Evolutionary conservation across 495 filamentous ascomycete genomes (phyloP).

Genomic region (Achaetomiella virescens): DNA sequence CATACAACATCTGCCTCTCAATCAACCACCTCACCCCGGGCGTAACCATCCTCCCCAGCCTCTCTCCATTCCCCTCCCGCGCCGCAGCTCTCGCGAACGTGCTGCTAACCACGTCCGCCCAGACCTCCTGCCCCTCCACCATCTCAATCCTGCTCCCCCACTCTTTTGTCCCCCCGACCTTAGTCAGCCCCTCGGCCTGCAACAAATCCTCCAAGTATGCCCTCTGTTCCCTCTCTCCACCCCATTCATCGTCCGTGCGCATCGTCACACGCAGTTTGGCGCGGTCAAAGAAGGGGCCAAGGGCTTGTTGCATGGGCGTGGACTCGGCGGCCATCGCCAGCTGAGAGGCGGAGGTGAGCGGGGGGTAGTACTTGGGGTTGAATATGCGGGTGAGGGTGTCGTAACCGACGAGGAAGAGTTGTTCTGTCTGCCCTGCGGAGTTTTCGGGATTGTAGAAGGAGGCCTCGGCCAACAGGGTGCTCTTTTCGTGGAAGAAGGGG

Average conservation of each 20-base stretch:
- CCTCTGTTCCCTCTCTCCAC: slow-evolving; percentile 51
- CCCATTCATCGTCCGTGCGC: slow-evolving; percentile 64
- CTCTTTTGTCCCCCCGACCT: slow-evolving; percentile 51
- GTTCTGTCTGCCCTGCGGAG: slow-evolving; percentile 33
- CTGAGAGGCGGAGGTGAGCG: slow-evolving; percentile 27
- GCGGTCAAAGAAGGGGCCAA: slow-evolving; percentile 62
- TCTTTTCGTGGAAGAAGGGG: slow-evolving; percentile 84
- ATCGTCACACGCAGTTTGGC: slow-evolving; percentile 68
- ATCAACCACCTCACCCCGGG: slow-evolving; percentile 57
- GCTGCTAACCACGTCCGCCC: slow-evolving; percentile 62
- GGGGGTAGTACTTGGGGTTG: slow-evolving; percentile 72
- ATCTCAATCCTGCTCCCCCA: slow-evolving; percentile 71
- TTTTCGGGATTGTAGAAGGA: slow-evolving; percentile 41
- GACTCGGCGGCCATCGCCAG: slow-evolving; percentile 32
- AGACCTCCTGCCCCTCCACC: slow-evolving; percentile 52
- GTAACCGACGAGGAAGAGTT: slow-evolving; percentile 78
- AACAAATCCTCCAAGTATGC: slow-evolving; percentile 50
- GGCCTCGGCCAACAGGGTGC: slow-evolving; percentile 54
- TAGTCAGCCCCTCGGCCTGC: slow-evolving; percentile 44
- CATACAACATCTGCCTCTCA: slow-evolving; percentile 47
- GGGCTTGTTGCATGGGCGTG: slow-evolving; percentile 38
- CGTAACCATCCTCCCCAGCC: slow-evolving; percentile 58
- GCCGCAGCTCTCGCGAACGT: slow-evolving; percentile 69
- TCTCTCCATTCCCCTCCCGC: slow-evolving; percentile 43
- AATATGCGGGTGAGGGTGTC: slow-evolving; percentile 85